Evolutionary conservation across 2,329 filamentous ascomycete species (phyloP).

Genomic region (Penicillium sp.): DNA sequence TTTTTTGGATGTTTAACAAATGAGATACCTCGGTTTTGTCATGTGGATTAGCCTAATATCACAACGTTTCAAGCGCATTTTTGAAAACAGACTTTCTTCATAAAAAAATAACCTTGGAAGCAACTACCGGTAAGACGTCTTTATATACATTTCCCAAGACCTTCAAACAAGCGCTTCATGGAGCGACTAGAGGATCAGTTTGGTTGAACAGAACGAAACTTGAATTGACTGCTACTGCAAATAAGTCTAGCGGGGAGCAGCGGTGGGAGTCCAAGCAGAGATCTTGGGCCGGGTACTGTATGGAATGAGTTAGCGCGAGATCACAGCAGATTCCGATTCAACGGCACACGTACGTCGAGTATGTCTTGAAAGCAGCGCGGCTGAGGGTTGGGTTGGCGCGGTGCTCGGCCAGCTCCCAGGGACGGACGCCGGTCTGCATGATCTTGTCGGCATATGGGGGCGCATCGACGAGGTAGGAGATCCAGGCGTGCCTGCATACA

Average conservation of each 20-base stretch:
- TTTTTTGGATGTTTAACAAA: constrained; percentile 14
- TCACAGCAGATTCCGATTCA: neutral
- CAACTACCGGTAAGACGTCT: constrained; percentile 31
- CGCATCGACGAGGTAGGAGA: constrained; percentile 88
- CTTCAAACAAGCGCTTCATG: neutral
- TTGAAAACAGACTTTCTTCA: constrained; percentile 15
- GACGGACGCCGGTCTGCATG: constrained; percentile 64
- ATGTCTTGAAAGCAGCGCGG: constrained; percentile 83
- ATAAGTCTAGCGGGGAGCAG: constrained; percentile 36
- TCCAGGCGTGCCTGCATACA: constrained; percentile 79
- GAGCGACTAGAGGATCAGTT: constrained; percentile 9
- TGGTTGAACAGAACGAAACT: constrained; percentile 11
- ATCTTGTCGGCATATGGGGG: constrained; percentile 76
- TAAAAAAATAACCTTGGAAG: constrained; percentile 9
- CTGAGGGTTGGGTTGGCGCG: constrained; percentile 74
- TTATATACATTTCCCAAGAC: constrained; percentile 38
- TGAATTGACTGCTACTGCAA: constrained; percentile 19
- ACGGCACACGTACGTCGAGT: constrained; percentile 80
- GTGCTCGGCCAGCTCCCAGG: constrained; percentile 76
- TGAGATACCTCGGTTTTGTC: constrained; percentile 31
- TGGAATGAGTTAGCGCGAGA: constrained; percentile 9
- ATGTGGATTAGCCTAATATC: constrained; percentile 4
- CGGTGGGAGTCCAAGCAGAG: constrained; percentile 38
- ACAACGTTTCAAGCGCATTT: constrained; percentile 16
- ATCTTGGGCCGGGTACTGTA: constrained; percentile 36